Percentiles rank a stretch among this genome's conserved stretches.
Conservation (phyloP, 805 yeast species). For the Yamadazyma laniorum region DNA sequence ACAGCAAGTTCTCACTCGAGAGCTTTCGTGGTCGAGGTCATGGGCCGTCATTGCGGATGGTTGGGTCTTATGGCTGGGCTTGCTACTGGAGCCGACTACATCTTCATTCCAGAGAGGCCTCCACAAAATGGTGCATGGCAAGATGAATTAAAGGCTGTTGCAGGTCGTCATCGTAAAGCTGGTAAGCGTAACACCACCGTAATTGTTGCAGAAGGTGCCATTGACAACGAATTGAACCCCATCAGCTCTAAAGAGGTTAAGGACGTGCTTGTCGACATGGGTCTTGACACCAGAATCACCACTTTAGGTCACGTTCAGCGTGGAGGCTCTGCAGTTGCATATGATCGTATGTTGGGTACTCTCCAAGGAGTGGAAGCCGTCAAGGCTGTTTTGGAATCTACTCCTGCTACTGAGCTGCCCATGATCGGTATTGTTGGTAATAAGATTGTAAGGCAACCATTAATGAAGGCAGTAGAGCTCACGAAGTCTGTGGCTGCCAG, state of each 20-base stretch:
- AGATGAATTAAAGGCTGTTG: slow-evolving; percentile 62
- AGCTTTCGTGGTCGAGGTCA: slow-evolving; percentile 81
- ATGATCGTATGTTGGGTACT: slow-evolving; percentile 69
- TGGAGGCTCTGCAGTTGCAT: slow-evolving; percentile 81
- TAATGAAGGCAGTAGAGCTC: slow-evolving; percentile 69
- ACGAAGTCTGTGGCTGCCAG: slow-evolving; percentile 74
- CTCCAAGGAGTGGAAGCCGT: slow-evolving; percentile 83
- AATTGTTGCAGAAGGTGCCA: slow-evolving; percentile 84
- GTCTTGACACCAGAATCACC: slow-evolving; percentile 75
- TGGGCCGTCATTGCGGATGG: slow-evolving; percentile 94
- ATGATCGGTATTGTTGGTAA: slow-evolving; percentile 73
- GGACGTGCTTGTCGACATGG: slow-evolving; percentile 61
- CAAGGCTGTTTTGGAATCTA: slow-evolving; percentile 63
- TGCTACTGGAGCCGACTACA: slow-evolving; percentile 76
- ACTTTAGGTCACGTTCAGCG: slow-evolving; percentile 80
- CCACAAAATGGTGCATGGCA: slow-evolving; percentile 63
- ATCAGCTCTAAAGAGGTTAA: slow-evolving; percentile 65
- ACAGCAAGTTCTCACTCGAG: slow-evolving; percentile 82
- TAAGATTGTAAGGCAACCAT: slow-evolving; percentile 62
- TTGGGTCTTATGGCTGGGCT: slow-evolving; percentile 78
- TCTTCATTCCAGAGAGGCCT: slow-evolving; percentile 79
- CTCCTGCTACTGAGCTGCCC: slow-evolving; percentile 75
- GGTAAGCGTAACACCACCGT: slow-evolving; percentile 80
- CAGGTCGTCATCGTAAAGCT: slow-evolving; percentile 59
- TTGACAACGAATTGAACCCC: slow-evolving; percentile 64